Evolutionary conservation across 768 basidiomycete genomes (phyloP), one percentile per base, ranked within the genome.

Genomic region (Omphalotus guepiniiformis): DNA sequence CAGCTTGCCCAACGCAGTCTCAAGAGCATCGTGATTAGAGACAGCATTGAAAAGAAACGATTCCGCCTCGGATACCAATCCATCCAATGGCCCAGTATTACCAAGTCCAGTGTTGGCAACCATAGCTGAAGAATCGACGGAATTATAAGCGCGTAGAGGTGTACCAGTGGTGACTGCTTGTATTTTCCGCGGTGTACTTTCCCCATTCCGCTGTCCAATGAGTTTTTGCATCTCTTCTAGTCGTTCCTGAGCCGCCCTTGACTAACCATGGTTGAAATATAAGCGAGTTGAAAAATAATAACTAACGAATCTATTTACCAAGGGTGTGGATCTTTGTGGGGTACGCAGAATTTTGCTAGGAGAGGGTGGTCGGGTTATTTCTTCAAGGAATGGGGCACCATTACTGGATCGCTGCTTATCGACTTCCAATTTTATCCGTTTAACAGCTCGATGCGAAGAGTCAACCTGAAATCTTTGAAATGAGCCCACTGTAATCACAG

Each of bases 201-300:
- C 83, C 15, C 65, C 70, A 56, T 79, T 72, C 53, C 88, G 71
- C 51, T 71, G 76, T 29, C 70, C 66, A 49, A 93, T 89, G 47
- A 89, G 69, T 53, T 78, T 78, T 32, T 82, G 77, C 88, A 93
- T 88, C 62, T 93, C 90, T 55, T 88, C 81, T 72, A 90, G 74
- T 19, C 90, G 80, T 28, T 83, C 82, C 54, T 82, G 82, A 28
- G 88, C 88, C 46, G 82, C 88, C 58, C 66, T 82, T 11, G 78
- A 85, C 89, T 92, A 28, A 37, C 19, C 30, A 34, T 16, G 27
- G 13, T 42, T 15, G 42, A 36, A 39, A 26, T 34, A 50, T 35
- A n/a, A n/a, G 25, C 3, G 19, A 52, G 22, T 42, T 39, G 41
- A 45, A 16, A 36, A 30, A 35, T 42, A 25, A 39, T 35, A 41